phyloP scores from a whole-genome alignment of 176 grass and related monocot species.

The Oryza longistaminata region DNA sequence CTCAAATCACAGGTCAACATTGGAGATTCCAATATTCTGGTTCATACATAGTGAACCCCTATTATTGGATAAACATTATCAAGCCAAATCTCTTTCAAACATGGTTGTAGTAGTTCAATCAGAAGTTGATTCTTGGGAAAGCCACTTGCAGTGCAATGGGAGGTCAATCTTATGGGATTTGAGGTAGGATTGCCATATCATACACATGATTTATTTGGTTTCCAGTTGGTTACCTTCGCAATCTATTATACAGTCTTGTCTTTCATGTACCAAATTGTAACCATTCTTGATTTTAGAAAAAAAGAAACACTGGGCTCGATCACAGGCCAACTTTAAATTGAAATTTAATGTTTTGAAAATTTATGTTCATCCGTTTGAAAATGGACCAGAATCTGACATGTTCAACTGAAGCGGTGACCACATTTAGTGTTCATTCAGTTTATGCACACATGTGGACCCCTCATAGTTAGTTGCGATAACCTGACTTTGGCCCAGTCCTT shows the following conservation, averaged over 20 bases:
- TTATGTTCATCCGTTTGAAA: not conserved
- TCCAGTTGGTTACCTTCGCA: not conserved
- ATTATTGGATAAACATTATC: conserved; percentile 94
- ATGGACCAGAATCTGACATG: not conserved
- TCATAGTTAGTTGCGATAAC: not conserved
- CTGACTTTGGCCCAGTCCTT: not conserved
- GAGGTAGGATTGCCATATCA: conserved; percentile 50
- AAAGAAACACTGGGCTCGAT: conserved; percentile 1
- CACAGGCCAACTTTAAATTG: not conserved
- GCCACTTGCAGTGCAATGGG: conserved; percentile 95
- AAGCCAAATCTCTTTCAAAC: conserved; percentile 84
- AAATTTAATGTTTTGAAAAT: not conserved
- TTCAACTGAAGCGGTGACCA: not conserved
- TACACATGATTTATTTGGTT: not conserved
- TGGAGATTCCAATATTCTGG: conserved; percentile 97
- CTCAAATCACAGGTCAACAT: conserved; percentile 73
- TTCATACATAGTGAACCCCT: conserved; percentile 85
- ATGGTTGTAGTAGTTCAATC: conserved; percentile 97
- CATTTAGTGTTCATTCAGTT: not conserved
- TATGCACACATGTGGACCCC: not conserved
- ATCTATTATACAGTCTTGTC: not conserved
- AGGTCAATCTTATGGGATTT: conserved; percentile 79
- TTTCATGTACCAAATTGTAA: not conserved
- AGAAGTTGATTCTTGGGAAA: conserved; percentile 86
- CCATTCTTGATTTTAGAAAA: not conserved